phyloP scores from a whole-genome alignment of 192 early-diverging fungal genomes.

The Backusella australiensis region DNA sequence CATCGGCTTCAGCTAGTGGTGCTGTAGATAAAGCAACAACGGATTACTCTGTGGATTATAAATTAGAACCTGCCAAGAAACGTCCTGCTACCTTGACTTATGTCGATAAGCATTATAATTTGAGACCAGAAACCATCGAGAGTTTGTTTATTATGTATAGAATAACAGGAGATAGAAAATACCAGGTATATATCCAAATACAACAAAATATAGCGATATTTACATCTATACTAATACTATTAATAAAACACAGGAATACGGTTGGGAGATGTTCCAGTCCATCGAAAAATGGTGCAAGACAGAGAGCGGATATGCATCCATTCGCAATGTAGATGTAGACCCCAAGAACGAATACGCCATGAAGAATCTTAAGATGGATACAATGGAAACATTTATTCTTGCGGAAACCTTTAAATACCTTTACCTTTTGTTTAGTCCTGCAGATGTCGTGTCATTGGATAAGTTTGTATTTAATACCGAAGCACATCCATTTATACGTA shows the following conservation, averaged over 20 bases:
- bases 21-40: background rate
- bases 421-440: constrained; percentile 58
- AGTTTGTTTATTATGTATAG: constrained; percentile 72
- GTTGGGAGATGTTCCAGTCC: constrained; percentile 59
- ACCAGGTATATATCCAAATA: constrained; percentile 39
- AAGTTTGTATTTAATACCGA: constrained; percentile 73
- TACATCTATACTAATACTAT: background rate
- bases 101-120: constrained; percentile 7
- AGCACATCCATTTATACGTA: constrained; percentile 69
- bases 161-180: constrained; percentile 64
- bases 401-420: constrained; percentile 75
- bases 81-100: background rate
- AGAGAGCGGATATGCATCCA: constrained; percentile 40
- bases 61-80: background rate
- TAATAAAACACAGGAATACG: constrained; percentile 44
- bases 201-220: background rate
- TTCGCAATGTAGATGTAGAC: constrained; percentile 35
- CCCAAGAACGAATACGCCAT: background rate
- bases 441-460: constrained; percentile 52
- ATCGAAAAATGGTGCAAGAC: constrained; percentile 53
- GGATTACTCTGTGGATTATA: constrained; percentile 12
- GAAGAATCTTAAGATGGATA: constrained; percentile 13
- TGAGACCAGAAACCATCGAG: constrained; percentile 62
- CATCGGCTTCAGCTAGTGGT: background rate
- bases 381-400: constrained; percentile 54